Evolutionary conservation across 768 basidiomycete genomes (phyloP), one percentile per base, ranked within the genome.

Genomic region (Leccinum disarticulatum): DNA sequence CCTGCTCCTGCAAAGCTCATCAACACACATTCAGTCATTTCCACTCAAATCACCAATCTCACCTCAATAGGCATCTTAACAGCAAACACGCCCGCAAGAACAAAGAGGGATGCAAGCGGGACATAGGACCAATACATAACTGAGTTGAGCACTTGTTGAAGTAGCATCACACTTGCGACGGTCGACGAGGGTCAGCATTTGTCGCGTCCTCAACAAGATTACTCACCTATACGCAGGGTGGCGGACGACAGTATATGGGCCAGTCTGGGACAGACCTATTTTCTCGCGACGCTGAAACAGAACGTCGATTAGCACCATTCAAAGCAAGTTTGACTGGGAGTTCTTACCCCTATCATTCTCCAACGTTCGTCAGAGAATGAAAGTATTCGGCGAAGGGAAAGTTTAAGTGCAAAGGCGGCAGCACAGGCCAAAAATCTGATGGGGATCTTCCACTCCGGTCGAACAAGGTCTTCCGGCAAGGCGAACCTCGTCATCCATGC

Each of bases 31-130:
- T 43, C 30, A 14, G 28, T 48, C 1, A 27, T 10, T 17, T 25
- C 22, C 13, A 30, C 38, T 14, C 5, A 48, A 9, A 33, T 33
- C n/a, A 36, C 28, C 43, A 17, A 13, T 56, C 66, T 25, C 27
- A 75, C 74, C 67, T 77, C 76, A 51, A 70, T 59, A 15, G 74
- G 72, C 33, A 77, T 76, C 51, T 77, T 76, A 33, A 71, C 51
- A 10, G 69, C 69, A 22, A 77, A 66, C 11, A 68, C 70, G 5
- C 62, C 64, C 2, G 59, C 61, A 51, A 63, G 62, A 11, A 73
- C 53, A n/a, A 61, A 58, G 10, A 72, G 54, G 31, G 66, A 66
- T 2, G 65, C 65, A 52, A 77, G 67, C 22, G 76, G 76, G 9
- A 66, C 66, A 59, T 76, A 77, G 30, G 74, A 76, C 76, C 76